Conservation (phyloP, 2,329 filamentous ascomycete species). For the Ceratocystis alfenasii region DNA sequence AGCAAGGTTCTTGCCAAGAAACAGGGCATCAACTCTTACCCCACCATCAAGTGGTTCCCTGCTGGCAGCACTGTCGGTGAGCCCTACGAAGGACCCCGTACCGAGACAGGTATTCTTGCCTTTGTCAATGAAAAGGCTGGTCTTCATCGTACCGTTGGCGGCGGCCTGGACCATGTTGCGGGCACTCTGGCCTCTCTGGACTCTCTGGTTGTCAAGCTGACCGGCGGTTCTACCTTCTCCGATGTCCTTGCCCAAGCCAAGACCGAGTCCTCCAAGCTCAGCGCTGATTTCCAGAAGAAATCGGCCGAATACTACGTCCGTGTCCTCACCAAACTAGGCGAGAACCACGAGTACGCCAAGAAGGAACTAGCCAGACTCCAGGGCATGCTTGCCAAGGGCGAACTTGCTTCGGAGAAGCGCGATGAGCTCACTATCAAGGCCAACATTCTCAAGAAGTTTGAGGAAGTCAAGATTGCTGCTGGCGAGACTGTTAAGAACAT, state of each 20-base stretch:
- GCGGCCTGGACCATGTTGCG: conserved; percentile 63
- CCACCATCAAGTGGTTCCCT: conserved; percentile 96
- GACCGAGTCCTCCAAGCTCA: conserved; percentile 54
- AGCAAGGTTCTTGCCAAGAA: conserved; percentile 65
- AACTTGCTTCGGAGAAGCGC: conserved; percentile 70
- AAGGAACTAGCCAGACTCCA: conserved; percentile 79
- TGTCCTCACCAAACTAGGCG: conserved; percentile 71
- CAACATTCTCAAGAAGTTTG: conserved; percentile 77
- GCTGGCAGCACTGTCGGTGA: conserved; percentile 63
- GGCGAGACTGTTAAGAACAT: conserved; percentile 36
- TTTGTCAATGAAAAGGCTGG: conserved; percentile 85
- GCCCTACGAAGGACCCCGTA: conserved; percentile 62
- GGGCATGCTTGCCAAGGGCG: conserved; percentile 73
- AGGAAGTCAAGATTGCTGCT: conserved; percentile 38
- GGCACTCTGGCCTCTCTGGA: conserved; percentile 76
- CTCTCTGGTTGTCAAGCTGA: conserved; percentile 60
- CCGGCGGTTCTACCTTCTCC: conserved; percentile 41
- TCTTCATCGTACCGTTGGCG: conserved; percentile 71
- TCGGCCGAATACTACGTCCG: conserved; percentile 91
- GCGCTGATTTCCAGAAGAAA: conserved; percentile 53
- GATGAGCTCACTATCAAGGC: conserved; percentile 78
- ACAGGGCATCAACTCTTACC: conserved; percentile 74
- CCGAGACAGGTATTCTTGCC: conserved; percentile 60
- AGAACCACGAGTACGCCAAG: conserved; percentile 64
- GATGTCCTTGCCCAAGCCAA: conserved; percentile 59